Percentiles rank a stretch among this genome's conserved stretches.
Conservation (phyloP, 192 early-diverging fungal species). For the Podila epicladia region DNA sequence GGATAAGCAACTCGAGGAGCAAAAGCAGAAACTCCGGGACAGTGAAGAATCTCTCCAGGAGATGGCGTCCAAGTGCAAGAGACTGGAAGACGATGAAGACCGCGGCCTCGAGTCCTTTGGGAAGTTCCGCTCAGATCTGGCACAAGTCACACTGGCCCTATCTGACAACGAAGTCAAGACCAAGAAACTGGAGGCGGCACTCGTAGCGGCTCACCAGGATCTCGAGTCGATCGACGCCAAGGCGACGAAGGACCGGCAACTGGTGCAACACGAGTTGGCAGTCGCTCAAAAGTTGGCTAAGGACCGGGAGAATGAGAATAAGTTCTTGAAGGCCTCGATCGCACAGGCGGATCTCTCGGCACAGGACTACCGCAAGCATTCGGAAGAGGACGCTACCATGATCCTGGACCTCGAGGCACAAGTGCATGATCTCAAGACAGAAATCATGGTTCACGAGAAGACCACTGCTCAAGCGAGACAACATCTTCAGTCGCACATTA, state of each 20-base stretch:
- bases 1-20: background rate
- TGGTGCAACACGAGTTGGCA: slow-evolving; percentile 1
- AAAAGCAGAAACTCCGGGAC: background rate
- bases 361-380: background rate
- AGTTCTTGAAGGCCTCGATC: slow-evolving; percentile 15
- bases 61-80: background rate
- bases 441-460: background rate
- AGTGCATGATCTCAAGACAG: background rate
- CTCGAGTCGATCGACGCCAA: background rate
- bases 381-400: background rate
- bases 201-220: slow-evolving; percentile 15
- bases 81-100: slow-evolving; percentile 5
- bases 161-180: background rate
- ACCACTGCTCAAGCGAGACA: background rate
- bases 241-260: slow-evolving; percentile 1
- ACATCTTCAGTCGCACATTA: too few relatives aligned
- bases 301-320: slow-evolving; percentile 14
- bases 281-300: background rate
- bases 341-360: background rate
- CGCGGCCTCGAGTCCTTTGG: background rate
- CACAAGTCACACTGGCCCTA: background rate
- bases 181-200: slow-evolving; percentile 3
- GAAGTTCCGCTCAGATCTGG: background rate
- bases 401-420: slow-evolving; percentile 2
- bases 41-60: background rate